Evolutionary conservation across 108 stramenopile species (phyloP).

Genomic region (Pseudonitzschia delicatissima): DNA sequence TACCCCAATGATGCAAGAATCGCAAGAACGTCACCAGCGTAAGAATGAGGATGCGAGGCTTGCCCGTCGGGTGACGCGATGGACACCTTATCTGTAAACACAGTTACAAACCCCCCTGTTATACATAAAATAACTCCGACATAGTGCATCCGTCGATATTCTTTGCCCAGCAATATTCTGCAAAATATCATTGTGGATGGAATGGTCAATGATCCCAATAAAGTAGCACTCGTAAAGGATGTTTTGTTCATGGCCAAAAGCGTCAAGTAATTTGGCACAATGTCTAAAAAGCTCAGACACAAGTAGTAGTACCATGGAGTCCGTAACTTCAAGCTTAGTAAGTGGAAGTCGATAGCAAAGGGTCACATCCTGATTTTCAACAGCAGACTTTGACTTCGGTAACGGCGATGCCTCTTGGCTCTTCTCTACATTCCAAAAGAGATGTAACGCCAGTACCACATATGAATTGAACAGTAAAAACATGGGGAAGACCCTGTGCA

Average conservation of each 20-base stretch:
- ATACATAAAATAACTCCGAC: conserved; percentile 49
- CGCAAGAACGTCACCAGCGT: conserved; percentile 57
- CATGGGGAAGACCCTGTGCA: conserved; percentile 30
- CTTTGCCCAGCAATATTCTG: conserved; percentile 42
- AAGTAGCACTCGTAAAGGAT: conserved; percentile 71
- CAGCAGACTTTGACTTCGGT: background rate
- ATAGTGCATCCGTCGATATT: conserved; percentile 35
- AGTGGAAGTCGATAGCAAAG: conserved; percentile 29
- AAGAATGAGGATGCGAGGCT: conserved; percentile 23
- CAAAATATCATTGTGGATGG: conserved; percentile 86
- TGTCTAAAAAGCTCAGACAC: conserved; percentile 61
- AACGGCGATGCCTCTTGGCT: background rate
- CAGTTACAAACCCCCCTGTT: conserved; percentile 39
- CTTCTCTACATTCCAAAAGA: conserved; percentile 11
- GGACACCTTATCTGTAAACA: conserved; percentile 33
- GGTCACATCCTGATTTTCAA: background rate
- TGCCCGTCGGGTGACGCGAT: background rate
- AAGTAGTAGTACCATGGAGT: conserved; percentile 53
- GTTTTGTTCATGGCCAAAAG: conserved; percentile 75
- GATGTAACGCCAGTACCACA: conserved; percentile 31
- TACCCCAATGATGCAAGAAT: conserved; percentile 56
- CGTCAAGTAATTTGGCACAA: conserved; percentile 69
- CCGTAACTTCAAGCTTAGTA: conserved; percentile 22
- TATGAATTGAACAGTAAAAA: conserved; percentile 37
- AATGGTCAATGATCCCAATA: conserved; percentile 84